These are phyloP conservation scores for Xerocomellus chrysenteron DNA, from an alignment of 768 basidiomycete species.

Conservation along the genomic window DNA sequence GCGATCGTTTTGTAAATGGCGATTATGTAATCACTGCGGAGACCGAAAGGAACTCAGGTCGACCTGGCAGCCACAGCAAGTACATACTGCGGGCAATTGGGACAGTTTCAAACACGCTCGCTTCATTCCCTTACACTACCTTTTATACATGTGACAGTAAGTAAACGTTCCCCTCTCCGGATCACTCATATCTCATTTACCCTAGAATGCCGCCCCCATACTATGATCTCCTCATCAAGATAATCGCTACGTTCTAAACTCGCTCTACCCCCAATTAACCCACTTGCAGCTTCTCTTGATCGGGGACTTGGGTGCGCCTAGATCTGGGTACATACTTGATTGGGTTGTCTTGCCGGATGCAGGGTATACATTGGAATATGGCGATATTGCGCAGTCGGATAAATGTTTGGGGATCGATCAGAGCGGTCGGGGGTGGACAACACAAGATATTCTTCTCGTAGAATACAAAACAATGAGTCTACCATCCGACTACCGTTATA, in stretches of 20 bases:
- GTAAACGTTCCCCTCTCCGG: background rate
- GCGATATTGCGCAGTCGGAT: too few species aligned
- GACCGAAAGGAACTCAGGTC: background rate
- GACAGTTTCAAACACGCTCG: background rate
- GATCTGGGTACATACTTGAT: background rate
- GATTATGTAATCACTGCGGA: background rate
- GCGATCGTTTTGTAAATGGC: background rate
- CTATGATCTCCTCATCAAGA: slow-evolving; percentile 97
- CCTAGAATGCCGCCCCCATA: slow-evolving; percentile 80
- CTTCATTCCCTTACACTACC: background rate
- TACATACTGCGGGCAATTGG: background rate
- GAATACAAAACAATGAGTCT: too few species aligned
- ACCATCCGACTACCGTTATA: too few species aligned
- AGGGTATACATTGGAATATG: too few species aligned
- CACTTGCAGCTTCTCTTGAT: slow-evolving; percentile 79
- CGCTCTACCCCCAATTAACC: background rate
- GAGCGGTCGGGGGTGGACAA: too few species aligned
- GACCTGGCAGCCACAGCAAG: background rate
- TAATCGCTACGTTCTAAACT: slow-evolving; percentile 28
- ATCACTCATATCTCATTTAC: background rate
- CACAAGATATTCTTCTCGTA: too few species aligned
- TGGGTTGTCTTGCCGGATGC: too few species aligned
- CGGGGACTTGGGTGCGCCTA: slow-evolving; percentile 79
- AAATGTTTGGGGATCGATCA: too few species aligned
- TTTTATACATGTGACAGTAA: background rate